Evolutionary conservation across 257 asterid species (phyloP).

Genomic region (Ligustrum vulgare): DNA sequence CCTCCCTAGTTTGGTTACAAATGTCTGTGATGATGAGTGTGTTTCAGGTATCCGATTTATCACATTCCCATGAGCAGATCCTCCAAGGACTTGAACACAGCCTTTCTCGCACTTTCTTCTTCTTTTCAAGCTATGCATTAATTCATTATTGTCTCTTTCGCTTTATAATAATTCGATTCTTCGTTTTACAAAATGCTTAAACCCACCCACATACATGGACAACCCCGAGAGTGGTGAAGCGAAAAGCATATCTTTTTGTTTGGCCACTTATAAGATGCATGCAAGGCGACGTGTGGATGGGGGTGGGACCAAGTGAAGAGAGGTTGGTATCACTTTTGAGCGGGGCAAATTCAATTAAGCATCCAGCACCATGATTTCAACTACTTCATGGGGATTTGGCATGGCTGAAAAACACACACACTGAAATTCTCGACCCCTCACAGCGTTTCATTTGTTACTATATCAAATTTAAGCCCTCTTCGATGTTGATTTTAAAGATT

Average conservation of each 20-base stretch:
- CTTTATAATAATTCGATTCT: background rate
- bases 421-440: constrained; percentile 21
- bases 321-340: constrained; percentile 61
- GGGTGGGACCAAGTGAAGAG: constrained; percentile 56
- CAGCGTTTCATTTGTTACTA: too few species aligned
- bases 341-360: constrained; percentile 79
- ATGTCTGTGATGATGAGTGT: constrained; percentile 5
- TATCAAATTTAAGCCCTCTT: too few species aligned
- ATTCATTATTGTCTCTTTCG: background rate
- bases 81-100: constrained; percentile 47
- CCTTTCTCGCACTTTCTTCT: constrained; percentile 58
- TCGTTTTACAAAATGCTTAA: background rate
- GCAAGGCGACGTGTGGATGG: constrained; percentile 41
- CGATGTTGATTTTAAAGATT: too few species aligned
- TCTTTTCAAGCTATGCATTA: constrained; percentile 45
- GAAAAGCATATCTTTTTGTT: constrained; percentile 42
- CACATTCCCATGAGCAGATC: constrained; percentile 55
- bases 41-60: constrained; percentile 53
- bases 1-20: background rate
- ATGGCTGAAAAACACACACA: constrained; percentile 35
- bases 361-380: constrained; percentile 96
- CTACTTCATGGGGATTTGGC: constrained; percentile 75
- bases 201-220: constrained; percentile 36
- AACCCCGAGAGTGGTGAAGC: constrained; percentile 23
- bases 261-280: constrained; percentile 53